Conservation (phyloP, 352 stramenopile species). For the Globisporangium perplexum region DNA sequence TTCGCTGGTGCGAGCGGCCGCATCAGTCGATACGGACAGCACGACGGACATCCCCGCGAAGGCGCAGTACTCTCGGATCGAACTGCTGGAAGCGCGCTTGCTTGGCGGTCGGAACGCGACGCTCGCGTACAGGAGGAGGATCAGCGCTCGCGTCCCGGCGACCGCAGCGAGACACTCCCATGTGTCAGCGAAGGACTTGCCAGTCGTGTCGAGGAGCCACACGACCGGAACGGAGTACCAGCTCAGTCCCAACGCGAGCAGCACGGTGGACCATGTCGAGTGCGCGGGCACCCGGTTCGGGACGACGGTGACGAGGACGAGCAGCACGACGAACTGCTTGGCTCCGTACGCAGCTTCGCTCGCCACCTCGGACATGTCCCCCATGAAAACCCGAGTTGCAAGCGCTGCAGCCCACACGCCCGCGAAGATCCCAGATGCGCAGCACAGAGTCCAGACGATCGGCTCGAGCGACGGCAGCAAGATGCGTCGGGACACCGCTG, state of each 20-base stretch:
- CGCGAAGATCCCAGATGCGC: conserved; percentile 28
- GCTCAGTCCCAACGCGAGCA: conserved; percentile 22
- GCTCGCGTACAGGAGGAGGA: conserved; percentile 17
- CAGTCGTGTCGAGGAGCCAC: background rate
- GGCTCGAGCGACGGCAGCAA: conserved; percentile 65
- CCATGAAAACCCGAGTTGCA: conserved; percentile 21
- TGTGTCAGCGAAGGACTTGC: background rate
- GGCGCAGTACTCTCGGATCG: conserved; percentile 4
- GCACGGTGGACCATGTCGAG: conserved; percentile 24
- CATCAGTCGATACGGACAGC: conserved; percentile 11
- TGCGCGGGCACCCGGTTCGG: conserved; percentile 30
- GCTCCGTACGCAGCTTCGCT: conserved; percentile 47
- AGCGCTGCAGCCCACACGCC: conserved; percentile 23
- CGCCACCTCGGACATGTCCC: conserved; percentile 16
- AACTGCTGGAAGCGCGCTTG: background rate
- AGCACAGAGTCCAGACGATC: conserved; percentile 43
- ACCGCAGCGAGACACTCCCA: background rate
- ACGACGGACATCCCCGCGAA: conserved; percentile 17
- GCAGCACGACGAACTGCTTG: conserved; percentile 31
- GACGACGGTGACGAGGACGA: conserved; percentile 29
- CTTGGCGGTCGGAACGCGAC: conserved; percentile 15
- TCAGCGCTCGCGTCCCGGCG: background rate
- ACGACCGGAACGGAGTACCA: conserved; percentile 31
- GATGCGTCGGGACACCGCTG: conserved; percentile 42
- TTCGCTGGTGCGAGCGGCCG: background rate